A percentile compares a stretch with the other conserved stretches of the same genome.
phyloP scores from a whole-genome alignment of 2,329 filamentous ascomycete species.

The Aspergillus uvarum region DNA sequence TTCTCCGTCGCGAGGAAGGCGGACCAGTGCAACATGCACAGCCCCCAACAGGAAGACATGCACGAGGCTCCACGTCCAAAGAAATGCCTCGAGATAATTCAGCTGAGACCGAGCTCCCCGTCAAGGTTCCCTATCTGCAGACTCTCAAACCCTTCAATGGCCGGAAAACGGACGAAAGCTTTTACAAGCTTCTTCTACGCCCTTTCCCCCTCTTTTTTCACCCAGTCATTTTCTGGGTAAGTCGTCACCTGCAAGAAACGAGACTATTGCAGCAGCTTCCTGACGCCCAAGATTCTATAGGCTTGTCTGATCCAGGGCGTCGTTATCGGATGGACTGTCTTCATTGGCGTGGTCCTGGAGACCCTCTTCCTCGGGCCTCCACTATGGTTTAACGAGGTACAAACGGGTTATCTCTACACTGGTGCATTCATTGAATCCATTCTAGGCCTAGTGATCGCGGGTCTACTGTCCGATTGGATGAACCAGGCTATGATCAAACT shows the following conservation, averaged over 20 bases:
- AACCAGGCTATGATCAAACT: slow-evolving; percentile 67
- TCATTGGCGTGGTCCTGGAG: slow-evolving; percentile 82
- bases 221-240: slow-evolving; percentile 76
- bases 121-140: slow-evolving; percentile 58
- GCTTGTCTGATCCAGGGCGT: slow-evolving; percentile 77
- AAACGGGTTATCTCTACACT: slow-evolving; percentile 83
- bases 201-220: slow-evolving; percentile 82
- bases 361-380: slow-evolving; percentile 78
- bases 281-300: slow-evolving; percentile 19
- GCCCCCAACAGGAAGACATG: slow-evolving; percentile 1
- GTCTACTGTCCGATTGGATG: slow-evolving; percentile 69
- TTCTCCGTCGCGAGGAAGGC: slow-evolving; percentile 10
- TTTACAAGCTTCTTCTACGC: slow-evolving; percentile 64
- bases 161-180: slow-evolving; percentile 74
- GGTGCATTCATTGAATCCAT: slow-evolving; percentile 83
- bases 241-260: slow-evolving; percentile 37
- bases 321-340: slow-evolving; percentile 93
- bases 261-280: background rate
- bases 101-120: slow-evolving; percentile 27
- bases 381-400: slow-evolving; percentile 75
- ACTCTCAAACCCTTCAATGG: slow-evolving; percentile 73
- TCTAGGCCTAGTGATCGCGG: slow-evolving; percentile 73
- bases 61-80: background rate
- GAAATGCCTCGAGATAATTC: slow-evolving; percentile 5
- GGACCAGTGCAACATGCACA: slow-evolving; percentile 11